A percentile compares a stretch with the other conserved stretches of the same genome.
These are phyloP conservation scores for Ophryocystis elektroscirrha DNA, from an alignment of 169 alveolate species.

Conservation along the genomic window DNA sequence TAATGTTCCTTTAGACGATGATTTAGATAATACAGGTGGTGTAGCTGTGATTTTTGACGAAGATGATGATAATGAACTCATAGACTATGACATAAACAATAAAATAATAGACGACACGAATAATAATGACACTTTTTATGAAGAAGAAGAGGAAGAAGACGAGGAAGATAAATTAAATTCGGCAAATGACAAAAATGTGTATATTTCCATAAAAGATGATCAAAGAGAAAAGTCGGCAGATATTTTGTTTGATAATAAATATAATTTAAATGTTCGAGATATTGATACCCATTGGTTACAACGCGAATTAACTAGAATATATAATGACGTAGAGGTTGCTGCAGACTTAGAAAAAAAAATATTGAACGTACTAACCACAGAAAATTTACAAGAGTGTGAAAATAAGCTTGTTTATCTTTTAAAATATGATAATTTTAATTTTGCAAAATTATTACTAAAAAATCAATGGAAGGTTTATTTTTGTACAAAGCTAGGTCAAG, in stretches of 20 bases:
- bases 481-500: constrained; percentile 71
- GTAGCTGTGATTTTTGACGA: constrained; percentile 30
- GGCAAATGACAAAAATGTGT: constrained; percentile 12
- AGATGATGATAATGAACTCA: constrained; percentile 31
- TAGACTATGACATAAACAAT: constrained; percentile 14
- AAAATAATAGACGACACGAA: constrained; percentile 21
- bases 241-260: neutral
- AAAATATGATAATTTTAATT: constrained; percentile 52
- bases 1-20: constrained; percentile 9
- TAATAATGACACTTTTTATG: constrained; percentile 16
- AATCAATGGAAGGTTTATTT: constrained; percentile 64
- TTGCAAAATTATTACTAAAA: constrained; percentile 44
- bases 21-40: constrained; percentile 23
- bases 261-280: constrained; percentile 2
- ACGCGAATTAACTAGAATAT: constrained; percentile 2
- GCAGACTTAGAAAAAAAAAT: neutral
- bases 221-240: neutral
- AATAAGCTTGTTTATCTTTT: constrained; percentile 42
- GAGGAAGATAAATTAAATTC: constrained; percentile 14
- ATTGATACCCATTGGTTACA: constrained; percentile 5
- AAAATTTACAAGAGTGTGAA: constrained; percentile 63
- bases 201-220: neutral
- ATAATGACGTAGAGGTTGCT: neutral
- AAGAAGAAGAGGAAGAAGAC: constrained; percentile 26
- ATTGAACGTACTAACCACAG: constrained; percentile 28